Conservation (phyloP, 1,139 yeast genomes). For the Saccharomyces pastorianus region DNA sequence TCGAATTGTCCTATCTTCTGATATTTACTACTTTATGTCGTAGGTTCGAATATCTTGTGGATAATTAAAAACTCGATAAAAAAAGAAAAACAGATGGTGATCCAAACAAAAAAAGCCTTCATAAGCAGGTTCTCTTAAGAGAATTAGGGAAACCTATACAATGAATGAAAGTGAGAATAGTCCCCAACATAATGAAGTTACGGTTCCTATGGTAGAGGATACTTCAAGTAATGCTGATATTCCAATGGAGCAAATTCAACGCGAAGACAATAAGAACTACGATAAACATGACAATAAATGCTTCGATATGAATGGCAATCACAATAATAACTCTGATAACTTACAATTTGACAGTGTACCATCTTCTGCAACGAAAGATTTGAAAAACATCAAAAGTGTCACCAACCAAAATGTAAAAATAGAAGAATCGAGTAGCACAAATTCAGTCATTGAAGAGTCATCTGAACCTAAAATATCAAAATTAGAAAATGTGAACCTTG, state of each 20-base stretch:
- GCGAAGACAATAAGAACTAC: neutral
- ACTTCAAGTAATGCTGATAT: neutral
- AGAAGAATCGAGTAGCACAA: neutral
- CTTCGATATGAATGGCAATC: neutral
- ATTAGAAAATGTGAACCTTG: conserved; percentile 18
- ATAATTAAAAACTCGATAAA: neutral
- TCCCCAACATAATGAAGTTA: neutral
- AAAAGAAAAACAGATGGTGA: neutral
- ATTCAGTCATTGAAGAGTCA: neutral
- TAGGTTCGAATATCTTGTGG: neutral
- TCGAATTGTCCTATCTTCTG: neutral
- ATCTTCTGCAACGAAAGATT: neutral
- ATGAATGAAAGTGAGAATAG: neutral
- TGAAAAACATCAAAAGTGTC: neutral
- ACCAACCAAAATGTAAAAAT: neutral
- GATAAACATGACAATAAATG: neutral
- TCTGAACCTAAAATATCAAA: conserved; percentile 6
- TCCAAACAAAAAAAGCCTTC: neutral
- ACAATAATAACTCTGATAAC: neutral
- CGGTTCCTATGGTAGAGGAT: neutral
- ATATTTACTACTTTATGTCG: neutral
- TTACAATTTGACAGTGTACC: neutral
- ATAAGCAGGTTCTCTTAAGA: neutral
- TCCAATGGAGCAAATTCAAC: neutral
- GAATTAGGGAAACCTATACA: neutral